A percentile compares a stretch with the other conserved stretches of the same genome.
Conservation (phyloP, 495 filamentous ascomycete genomes). For the Annulohypoxylon bovei region DNA sequence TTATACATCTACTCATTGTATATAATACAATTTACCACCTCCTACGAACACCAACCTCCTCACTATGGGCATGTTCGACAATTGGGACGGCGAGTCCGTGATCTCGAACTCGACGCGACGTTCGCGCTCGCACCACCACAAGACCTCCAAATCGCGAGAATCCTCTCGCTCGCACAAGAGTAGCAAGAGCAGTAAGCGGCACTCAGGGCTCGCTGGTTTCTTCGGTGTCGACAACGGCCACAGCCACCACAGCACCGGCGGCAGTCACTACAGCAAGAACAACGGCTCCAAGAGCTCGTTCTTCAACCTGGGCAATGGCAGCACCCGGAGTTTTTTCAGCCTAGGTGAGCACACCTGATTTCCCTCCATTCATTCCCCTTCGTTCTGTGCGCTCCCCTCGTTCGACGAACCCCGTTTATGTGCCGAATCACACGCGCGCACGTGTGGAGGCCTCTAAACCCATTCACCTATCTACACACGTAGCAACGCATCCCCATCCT, state of each 20-base stretch:
- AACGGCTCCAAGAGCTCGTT: slow-evolving; percentile 61
- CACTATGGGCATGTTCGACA: slow-evolving; percentile 54
- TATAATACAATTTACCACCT: neutral
- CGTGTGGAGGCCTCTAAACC: neutral
- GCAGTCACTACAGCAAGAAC: slow-evolving; percentile 48
- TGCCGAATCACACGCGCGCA: slow-evolving; percentile 11
- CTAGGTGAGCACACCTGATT: slow-evolving; percentile 53
- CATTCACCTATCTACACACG: neutral
- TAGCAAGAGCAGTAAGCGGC: slow-evolving; percentile 34
- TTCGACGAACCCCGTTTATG: slow-evolving; percentile 59
- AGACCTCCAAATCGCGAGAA: slow-evolving; percentile 45
- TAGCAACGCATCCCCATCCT: neutral
- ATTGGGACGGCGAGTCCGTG: slow-evolving; percentile 52
- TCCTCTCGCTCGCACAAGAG: slow-evolving; percentile 45
- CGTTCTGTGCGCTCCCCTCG: slow-evolving; percentile 64
- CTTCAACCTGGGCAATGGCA: slow-evolving; percentile 61
- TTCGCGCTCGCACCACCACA: slow-evolving; percentile 47
- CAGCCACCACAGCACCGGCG: slow-evolving; percentile 42
- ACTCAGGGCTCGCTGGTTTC: slow-evolving; percentile 44
- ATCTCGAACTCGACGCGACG: slow-evolving; percentile 52
- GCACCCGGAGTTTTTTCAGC: slow-evolving; percentile 56
- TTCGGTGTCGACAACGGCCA: slow-evolving; percentile 49
- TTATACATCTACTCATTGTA: slow-evolving; percentile 11
- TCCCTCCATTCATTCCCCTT: slow-evolving; percentile 48
- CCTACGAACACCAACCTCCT: neutral